A percentile compares a stretch with the other conserved stretches of the same genome.
Evolutionary conservation across 768 basidiomycete species (phyloP).

Genomic region (Boletus rubescentipes): DNA sequence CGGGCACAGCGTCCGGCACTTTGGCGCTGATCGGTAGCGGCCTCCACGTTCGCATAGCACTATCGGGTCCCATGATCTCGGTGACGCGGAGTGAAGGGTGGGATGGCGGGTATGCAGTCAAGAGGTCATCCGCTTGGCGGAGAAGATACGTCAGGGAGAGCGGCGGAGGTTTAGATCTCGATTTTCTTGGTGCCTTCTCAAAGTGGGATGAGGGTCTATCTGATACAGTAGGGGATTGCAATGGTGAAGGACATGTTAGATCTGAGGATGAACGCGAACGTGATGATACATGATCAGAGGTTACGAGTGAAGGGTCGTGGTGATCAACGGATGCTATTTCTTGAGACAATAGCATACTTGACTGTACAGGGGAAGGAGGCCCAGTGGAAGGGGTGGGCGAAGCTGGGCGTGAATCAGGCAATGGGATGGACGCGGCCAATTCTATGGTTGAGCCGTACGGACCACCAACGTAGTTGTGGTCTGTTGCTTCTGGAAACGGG

Average conservation of each 20-base stretch:
- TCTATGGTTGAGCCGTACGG: slow-evolving; percentile 1
- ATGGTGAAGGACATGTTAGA: background rate
- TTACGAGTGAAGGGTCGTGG: background rate
- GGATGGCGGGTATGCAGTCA: slow-evolving; percentile 55
- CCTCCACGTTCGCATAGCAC: slow-evolving; percentile 71
- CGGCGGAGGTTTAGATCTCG: slow-evolving; percentile 23
- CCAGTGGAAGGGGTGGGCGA: slow-evolving; percentile 5
- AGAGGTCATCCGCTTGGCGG: slow-evolving; percentile 56
- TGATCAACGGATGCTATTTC: background rate
- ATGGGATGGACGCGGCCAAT: slow-evolving; percentile 14
- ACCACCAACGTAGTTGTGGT: background rate
- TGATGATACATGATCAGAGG: background rate
- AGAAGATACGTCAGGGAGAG: slow-evolving; percentile 53
- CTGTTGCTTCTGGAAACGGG: background rate
- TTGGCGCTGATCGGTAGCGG: slow-evolving; percentile 28
- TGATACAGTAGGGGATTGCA: background rate
- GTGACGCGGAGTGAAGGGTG: slow-evolving; percentile 53
- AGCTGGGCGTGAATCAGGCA: slow-evolving; percentile 20
- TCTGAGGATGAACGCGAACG: slow-evolving; percentile 12
- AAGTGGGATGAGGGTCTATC: slow-evolving; percentile 1
- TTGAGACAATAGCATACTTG: background rate
- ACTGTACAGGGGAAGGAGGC: background rate
- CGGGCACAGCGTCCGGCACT: slow-evolving; percentile 9
- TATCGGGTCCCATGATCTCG: slow-evolving; percentile 75
- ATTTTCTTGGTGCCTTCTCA: slow-evolving; percentile 4